Evolutionary conservation across 1,284 basidiomycete genomes (phyloP), one percentile per base, ranked within the genome.

Genomic region (Chondrostereum purpureum): DNA sequence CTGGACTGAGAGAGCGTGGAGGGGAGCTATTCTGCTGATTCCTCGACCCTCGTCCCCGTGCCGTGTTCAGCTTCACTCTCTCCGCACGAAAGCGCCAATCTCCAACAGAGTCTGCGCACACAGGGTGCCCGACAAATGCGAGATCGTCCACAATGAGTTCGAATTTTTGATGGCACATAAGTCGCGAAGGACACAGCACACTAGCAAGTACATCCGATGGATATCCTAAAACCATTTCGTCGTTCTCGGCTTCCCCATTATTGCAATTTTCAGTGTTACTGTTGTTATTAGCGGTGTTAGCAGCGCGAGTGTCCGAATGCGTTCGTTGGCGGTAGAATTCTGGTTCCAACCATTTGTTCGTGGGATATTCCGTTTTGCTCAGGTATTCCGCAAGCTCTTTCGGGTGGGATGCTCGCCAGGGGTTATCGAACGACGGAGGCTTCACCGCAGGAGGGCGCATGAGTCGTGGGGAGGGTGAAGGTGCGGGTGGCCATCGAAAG

Each of bases 81-180:
- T 83, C 80, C n/a, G 68, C 64, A 56, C 73, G 78, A 59, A 87
- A 87, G 23, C 66, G 66, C 88, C 88, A 91, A 4, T 63, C 66
- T 0, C 83, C 88, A 53, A 88, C 83, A n/a, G 72, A 57, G 23
- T 86, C 83, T 8, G 81, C 78, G 55, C 84, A 87, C 1, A 98
- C 92, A 0, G 95, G 95, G 62, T 98, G 94, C 0, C 95, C 95
- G 33, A 98, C 75, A 60, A 98, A 98, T 1, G 83, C 88, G n/a
- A 98, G 74, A 56, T 94, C 88, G 57, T 98, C 93, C 16, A 97
- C 84, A 37, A 88, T 66, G 20, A 99, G 77, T 62, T 96, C 93
- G 59, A 97, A 98, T 58, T 92, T 92, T 60, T 92, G 90, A 63
- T 98, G 92, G 58, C 92, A 96, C 60, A 93, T 79, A 13, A 83